Conservation (phyloP, 345 rosid genomes). For the Camelina laxa region DNA sequence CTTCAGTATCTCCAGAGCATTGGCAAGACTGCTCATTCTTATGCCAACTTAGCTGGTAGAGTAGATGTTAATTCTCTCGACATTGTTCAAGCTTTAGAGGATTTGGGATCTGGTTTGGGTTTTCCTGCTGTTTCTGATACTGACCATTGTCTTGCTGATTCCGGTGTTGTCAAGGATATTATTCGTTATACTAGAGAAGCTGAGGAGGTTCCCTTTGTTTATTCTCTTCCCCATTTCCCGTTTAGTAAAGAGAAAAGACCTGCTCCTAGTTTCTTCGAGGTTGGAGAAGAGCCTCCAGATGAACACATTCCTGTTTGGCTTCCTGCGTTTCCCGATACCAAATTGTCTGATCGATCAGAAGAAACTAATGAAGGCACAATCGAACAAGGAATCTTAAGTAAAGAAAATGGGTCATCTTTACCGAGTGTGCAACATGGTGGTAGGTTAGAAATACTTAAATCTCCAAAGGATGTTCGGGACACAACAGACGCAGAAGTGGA, state of each 20-base stretch:
- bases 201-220: conserved; percentile 66
- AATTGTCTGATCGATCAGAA: conserved; percentile 42
- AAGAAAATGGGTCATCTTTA: conserved; percentile 45
- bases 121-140: conserved; percentile 63
- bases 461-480: conserved; percentile 44
- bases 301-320: conserved; percentile 86
- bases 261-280: conserved; percentile 53
- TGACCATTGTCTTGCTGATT: conserved; percentile 65
- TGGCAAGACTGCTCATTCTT: conserved; percentile 60
- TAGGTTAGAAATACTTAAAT: conserved; percentile 50
- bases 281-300: conserved; percentile 67
- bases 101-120: conserved; percentile 63
- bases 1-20: conserved; percentile 56
- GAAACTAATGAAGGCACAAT: conserved; percentile 42
- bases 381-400: conserved; percentile 43
- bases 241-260: conserved; percentile 54
- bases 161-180: conserved; percentile 65
- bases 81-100: conserved; percentile 75
- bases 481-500: conserved; percentile 42
- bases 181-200: conserved; percentile 61
- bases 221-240: conserved; percentile 66
- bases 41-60: conserved; percentile 75
- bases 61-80: conserved; percentile 65
- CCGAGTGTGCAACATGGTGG: conserved; percentile 51
- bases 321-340: conserved; percentile 70